phyloP scores from a whole-genome alignment of 208 protist genomes.

The Tritrichomonas musculus region DNA sequence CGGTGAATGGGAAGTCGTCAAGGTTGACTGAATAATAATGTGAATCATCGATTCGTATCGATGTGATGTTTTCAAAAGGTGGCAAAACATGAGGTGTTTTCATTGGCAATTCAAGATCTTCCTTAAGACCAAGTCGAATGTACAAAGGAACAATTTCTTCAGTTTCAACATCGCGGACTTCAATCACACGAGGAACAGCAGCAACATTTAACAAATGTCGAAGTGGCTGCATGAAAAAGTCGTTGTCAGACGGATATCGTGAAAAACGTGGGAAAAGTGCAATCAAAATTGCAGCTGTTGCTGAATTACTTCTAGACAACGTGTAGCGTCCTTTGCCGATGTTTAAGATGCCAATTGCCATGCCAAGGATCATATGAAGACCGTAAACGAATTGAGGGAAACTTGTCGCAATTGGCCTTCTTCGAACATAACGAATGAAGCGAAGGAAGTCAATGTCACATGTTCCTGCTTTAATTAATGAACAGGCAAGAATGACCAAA shows the following conservation, averaged over 20 bases:
- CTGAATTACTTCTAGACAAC: neutral
- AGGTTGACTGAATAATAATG: neutral
- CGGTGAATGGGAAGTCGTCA: neutral
- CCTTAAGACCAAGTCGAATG: neutral
- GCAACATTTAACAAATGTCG: neutral
- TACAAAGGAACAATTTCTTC: neutral
- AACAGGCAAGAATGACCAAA: neutral
- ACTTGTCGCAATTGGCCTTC: neutral
- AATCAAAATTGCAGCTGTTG: neutral
- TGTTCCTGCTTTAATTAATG: slow-evolving; percentile 19
- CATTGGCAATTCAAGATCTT: neutral
- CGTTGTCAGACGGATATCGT: neutral
- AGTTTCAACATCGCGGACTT: neutral
- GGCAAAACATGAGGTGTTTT: neutral
- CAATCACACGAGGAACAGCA: slow-evolving; percentile 21
- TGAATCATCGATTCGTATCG: neutral
- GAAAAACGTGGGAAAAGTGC: neutral
- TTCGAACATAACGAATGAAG: neutral
- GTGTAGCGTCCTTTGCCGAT: slow-evolving; percentile 1
- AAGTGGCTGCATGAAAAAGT: neutral
- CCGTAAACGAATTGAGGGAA: neutral
- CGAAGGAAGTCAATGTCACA: neutral
- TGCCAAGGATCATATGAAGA: neutral
- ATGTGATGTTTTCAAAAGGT: neutral
- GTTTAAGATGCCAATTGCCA: neutral